Percentiles rank a stretch among this genome's conserved stretches.
phyloP scores from a whole-genome alignment of 345 rosid species.

The Dipteronia dyeriana region DNA sequence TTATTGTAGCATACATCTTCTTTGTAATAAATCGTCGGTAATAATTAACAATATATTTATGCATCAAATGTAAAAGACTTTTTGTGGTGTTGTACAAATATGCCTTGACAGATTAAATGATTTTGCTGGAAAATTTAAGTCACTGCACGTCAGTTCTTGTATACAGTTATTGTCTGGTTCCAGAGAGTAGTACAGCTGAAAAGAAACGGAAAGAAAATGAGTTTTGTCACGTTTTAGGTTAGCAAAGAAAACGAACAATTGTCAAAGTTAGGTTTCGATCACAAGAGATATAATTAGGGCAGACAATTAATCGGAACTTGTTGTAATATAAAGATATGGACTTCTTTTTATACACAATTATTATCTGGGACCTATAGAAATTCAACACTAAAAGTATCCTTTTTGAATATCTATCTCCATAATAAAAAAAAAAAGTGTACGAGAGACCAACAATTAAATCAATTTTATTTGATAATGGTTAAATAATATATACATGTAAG shows the following conservation, averaged over 20 bases:
- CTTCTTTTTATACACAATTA: too few relatives aligned
- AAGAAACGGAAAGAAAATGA: background rate
- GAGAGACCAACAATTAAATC: too few relatives aligned
- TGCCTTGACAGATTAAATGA: background rate
- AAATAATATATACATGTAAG: too few relatives aligned
- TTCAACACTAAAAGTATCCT: too few relatives aligned
- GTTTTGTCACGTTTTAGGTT: conserved; percentile 5
- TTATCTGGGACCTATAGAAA: too few relatives aligned
- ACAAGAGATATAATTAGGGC: background rate
- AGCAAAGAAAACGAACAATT: conserved; percentile 3
- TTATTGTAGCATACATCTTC: background rate
- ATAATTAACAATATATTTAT: too few relatives aligned
- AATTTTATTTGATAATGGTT: too few relatives aligned
- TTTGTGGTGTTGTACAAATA: background rate
- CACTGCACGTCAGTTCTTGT: background rate
- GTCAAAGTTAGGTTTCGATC: conserved; percentile 2
- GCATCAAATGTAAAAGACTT: background rate
- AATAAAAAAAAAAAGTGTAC: too few relatives aligned
- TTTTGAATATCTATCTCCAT: too few relatives aligned
- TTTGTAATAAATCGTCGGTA: background rate
- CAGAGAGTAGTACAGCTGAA: background rate
- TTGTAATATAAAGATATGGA: background rate
- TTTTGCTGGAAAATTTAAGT: background rate
- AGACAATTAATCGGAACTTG: background rate
- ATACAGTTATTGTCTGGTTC: background rate